Evolutionary conservation across 352 stramenopile genomes (phyloP), one percentile per base, ranked within the genome.

Genomic region (Peronosclerospora sorghi): DNA sequence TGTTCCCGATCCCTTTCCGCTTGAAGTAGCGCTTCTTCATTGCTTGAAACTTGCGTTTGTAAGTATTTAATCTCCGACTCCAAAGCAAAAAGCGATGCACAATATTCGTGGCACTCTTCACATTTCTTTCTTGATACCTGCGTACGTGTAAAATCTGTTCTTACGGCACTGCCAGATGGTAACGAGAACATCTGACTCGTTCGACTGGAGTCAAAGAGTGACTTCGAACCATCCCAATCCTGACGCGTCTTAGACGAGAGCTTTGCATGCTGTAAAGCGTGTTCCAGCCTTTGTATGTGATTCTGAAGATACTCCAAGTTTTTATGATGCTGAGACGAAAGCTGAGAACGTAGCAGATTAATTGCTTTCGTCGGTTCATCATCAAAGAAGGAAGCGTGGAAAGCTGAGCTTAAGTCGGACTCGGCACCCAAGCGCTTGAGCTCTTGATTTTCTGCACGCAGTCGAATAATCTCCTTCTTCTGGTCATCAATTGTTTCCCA

Each of bases 401-500:
- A 8, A 2, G 24, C 21, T 26, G 37, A 44, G 0, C 2, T 17
- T 9, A 43, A 21, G 8, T 55, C 46, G 2, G 32, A 37, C 7
- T 35, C 48, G 14, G 35, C 35, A 2, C 48, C 19, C 10, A 41
- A 29, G 15, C 46, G 32, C 32, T 64, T 58, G 37, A 77, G 48
- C 28, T 68, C 57, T 2, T 79, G 54, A 21, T 74, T 81, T 35
- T 81, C 57, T 1, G 62, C 65, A 8, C 70, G 67, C 12, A 85
- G 65, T 5, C 73, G 69, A 14, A 76, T 62, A 7, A 85, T 69
- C 40, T 85, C 65, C 37, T 74, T 65, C 54, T 83, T 85, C 30
- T 85, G 73, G 23, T 78, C 73, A 26, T 83, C 62, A 28, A 85
- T 83, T 18, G 73, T 85, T 21, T 85, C 73, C 69, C 69, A 85